phyloP scores from a whole-genome alignment of 768 basidiomycete genomes.

The Boletellus sp. region DNA sequence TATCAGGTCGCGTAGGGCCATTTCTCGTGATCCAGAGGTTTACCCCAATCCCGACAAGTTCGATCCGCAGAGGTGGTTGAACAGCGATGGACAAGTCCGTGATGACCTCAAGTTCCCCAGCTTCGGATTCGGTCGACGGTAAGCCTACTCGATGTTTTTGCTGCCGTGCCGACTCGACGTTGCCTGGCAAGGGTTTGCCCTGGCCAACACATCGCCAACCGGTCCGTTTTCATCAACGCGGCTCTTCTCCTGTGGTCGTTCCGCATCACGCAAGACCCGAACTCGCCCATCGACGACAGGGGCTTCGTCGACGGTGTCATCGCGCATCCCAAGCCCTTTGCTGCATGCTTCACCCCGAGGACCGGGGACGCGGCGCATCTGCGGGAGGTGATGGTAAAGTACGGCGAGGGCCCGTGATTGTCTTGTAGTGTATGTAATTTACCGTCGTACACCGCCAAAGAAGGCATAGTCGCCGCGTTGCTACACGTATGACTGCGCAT shows the following conservation, averaged over 20 bases:
- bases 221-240: conserved; percentile 64
- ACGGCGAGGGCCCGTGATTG: conserved; percentile 15
- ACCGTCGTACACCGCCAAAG: too few relatives aligned
- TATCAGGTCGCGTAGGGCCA: conserved; percentile 35
- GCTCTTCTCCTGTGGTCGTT: conserved; percentile 67
- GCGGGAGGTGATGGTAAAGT: conserved; percentile 26
- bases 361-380: conserved; percentile 21
- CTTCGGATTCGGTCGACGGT: conserved; percentile 55
- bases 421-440: too few relatives aligned
- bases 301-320: conserved; percentile 65
- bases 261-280: conserved; percentile 47
- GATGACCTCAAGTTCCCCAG: conserved; percentile 51
- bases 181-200: conserved; percentile 52
- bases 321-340: conserved; percentile 61
- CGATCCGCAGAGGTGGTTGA: conserved; percentile 56
- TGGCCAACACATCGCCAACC: conserved; percentile 56
- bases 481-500: too few relatives aligned
- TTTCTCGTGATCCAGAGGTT: conserved; percentile 53
- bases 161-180: neutral
- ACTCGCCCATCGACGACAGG: conserved; percentile 53
- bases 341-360: conserved; percentile 52
- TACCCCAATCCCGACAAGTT: conserved; percentile 61
- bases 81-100: conserved; percentile 35
- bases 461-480: too few relatives aligned
- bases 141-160: neutral